Evolutionary conservation across 805 yeast genomes (phyloP).

Genomic region (Candida saitoana): DNA sequence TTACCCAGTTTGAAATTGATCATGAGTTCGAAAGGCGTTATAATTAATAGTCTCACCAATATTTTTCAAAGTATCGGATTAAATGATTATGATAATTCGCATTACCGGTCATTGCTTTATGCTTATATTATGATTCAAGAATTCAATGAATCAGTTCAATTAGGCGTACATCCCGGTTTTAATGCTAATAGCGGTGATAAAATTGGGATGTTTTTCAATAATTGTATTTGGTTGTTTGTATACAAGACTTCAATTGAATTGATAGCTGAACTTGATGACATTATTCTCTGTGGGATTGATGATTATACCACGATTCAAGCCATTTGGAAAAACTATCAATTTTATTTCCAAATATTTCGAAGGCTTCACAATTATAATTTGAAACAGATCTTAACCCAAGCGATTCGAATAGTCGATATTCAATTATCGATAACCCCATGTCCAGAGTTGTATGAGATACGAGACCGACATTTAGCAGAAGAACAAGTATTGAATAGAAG

Average conservation of each 20-base stretch:
- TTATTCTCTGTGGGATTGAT: too few species aligned
- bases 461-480: slow-evolving; percentile 4
- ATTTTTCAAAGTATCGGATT: slow-evolving; percentile 1
- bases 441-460: slow-evolving; percentile 6
- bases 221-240: slow-evolving; percentile 18
- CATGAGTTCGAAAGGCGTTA: background rate
- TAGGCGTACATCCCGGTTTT: slow-evolving; percentile 18
- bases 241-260: slow-evolving; percentile 13
- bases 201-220: slow-evolving; percentile 9
- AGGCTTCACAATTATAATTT: slow-evolving; percentile 16
- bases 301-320: background rate
- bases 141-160: slow-evolving; percentile 12
- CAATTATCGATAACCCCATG: slow-evolving; percentile 10
- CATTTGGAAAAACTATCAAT: slow-evolving; percentile 14
- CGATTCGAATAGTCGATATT: slow-evolving; percentile 12
- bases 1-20: background rate
- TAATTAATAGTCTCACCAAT: background rate
- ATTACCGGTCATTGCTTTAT: slow-evolving; percentile 14
- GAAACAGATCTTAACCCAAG: slow-evolving; percentile 11
- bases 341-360: slow-evolving; percentile 17
- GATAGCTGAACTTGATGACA: slow-evolving; percentile 10
- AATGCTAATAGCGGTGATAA: slow-evolving; percentile 15
- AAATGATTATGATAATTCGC: slow-evolving; percentile 6
- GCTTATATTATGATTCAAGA: slow-evolving; percentile 19
- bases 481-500: background rate